Evolutionary conservation across 768 basidiomycete species (phyloP).

Genomic region (Serpula lacrymans): DNA sequence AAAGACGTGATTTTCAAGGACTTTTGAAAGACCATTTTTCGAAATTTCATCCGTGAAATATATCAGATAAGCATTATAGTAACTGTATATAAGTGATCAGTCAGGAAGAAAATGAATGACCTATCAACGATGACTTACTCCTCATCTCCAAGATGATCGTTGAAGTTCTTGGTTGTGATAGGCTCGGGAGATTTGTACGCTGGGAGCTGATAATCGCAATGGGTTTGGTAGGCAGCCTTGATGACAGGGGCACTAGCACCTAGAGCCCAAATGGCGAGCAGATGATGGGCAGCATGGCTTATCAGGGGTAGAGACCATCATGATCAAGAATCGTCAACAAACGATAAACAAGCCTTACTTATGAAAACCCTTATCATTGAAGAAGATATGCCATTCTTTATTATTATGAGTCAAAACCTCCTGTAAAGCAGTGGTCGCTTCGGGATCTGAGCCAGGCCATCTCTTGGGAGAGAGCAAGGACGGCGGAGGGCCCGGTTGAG

Average conservation of each 20-base stretch:
- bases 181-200: conserved; percentile 40
- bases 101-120: background rate
- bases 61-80: conserved; percentile 53
- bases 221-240: conserved; percentile 32
- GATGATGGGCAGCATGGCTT: conserved; percentile 15
- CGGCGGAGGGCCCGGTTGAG: conserved; percentile 5
- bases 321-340: too few species aligned
- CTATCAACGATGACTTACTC: conserved; percentile 34
- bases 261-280: conserved; percentile 15
- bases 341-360: conserved; percentile 28
- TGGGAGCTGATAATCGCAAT: conserved; percentile 29
- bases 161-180: conserved; percentile 47
- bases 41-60: conserved; percentile 49
- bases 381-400: conserved; percentile 30
- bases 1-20: conserved; percentile 59
- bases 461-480: conserved; percentile 12
- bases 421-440: conserved; percentile 11
- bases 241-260: conserved; percentile 29
- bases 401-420: conserved; percentile 26
- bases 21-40: conserved; percentile 37
- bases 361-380: conserved; percentile 33
- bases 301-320: background rate
- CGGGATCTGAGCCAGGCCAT: conserved; percentile 32
- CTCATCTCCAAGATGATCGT: conserved; percentile 54
- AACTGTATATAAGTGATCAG: conserved; percentile 34